phyloP scores from a whole-genome alignment of 2,329 filamentous ascomycete genomes.

The Cladophialophora psammophila region DNA sequence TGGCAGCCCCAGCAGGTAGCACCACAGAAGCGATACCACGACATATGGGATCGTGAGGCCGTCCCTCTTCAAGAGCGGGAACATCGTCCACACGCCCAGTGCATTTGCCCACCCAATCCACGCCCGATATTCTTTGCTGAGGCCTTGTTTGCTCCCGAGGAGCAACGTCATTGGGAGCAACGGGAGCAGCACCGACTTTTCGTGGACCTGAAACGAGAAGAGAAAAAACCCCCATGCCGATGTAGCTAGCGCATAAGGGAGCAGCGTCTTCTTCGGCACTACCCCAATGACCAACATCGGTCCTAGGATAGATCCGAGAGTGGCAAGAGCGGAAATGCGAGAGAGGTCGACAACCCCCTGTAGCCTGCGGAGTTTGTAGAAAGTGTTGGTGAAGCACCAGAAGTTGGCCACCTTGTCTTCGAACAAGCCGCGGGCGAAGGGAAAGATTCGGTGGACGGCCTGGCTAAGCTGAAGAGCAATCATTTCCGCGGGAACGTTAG shows the following conservation, averaged over 20 bases:
- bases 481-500: slow-evolving; percentile 74
- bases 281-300: slow-evolving; percentile 82
- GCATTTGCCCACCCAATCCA: slow-evolving; percentile 98
- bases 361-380: slow-evolving; percentile 82
- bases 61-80: slow-evolving; percentile 84
- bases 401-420: slow-evolving; percentile 99
- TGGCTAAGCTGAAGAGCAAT: slow-evolving; percentile 80
- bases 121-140: slow-evolving; percentile 76
- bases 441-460: slow-evolving; percentile 89
- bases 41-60: slow-evolving; percentile 84
- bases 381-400: slow-evolving; percentile 83
- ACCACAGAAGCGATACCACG: slow-evolving; percentile 86
- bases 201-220: slow-evolving; percentile 97
- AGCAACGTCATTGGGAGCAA: slow-evolving; percentile 92
- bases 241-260: slow-evolving; percentile 81
- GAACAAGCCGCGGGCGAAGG: slow-evolving; percentile 92
- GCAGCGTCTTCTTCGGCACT: slow-evolving; percentile 75
- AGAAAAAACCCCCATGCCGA: slow-evolving; percentile 97
- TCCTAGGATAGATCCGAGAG: slow-evolving; percentile 76
- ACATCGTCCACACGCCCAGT: slow-evolving; percentile 91
- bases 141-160: slow-evolving; percentile 76
- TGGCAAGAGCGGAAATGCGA: slow-evolving; percentile 75
- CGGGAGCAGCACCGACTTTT: slow-evolving; percentile 94
- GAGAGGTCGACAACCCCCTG: slow-evolving; percentile 73
- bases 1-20: slow-evolving; percentile 86